Evolutionary conservation across 768 basidiomycete genomes (phyloP).

Genomic region (Termitomyces heimii): DNA sequence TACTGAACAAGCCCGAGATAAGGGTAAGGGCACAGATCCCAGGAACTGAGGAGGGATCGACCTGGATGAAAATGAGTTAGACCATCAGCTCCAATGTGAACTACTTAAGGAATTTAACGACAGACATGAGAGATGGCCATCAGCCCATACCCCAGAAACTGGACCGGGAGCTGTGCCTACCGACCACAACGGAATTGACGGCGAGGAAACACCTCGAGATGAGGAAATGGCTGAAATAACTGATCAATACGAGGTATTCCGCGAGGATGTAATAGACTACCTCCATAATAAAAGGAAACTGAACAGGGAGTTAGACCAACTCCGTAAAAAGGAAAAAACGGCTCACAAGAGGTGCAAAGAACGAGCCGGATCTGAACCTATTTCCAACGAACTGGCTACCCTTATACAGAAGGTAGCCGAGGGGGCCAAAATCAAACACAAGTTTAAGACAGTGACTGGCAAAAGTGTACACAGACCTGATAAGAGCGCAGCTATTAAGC

Average conservation of each 20-base stretch:
- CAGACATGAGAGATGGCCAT: background rate
- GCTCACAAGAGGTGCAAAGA: background rate
- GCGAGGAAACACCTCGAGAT: too few relatives aligned
- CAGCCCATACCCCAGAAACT: too few relatives aligned
- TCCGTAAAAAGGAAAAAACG: background rate
- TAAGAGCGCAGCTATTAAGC: background rate
- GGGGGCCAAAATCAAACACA: background rate
- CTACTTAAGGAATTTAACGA: background rate
- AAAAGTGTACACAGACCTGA: background rate
- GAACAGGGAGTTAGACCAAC: accelerated
- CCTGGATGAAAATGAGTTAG: too few relatives aligned
- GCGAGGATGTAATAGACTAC: background rate
- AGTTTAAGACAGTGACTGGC: too few relatives aligned
- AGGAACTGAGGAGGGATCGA: too few relatives aligned
- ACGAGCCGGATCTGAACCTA: background rate
- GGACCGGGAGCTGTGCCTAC: too few relatives aligned
- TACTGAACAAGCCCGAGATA: background rate
- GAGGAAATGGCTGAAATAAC: too few relatives aligned
- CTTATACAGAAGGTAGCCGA: background rate
- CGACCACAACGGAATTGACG: too few relatives aligned
- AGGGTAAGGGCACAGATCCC: too few relatives aligned
- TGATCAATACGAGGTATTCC: background rate
- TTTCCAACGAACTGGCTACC: background rate
- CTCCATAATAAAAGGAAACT: background rate
- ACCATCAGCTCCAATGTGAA: too few relatives aligned